Conservation (phyloP, 140 eudicot genomes). For the Anethum foeniculum region DNA sequence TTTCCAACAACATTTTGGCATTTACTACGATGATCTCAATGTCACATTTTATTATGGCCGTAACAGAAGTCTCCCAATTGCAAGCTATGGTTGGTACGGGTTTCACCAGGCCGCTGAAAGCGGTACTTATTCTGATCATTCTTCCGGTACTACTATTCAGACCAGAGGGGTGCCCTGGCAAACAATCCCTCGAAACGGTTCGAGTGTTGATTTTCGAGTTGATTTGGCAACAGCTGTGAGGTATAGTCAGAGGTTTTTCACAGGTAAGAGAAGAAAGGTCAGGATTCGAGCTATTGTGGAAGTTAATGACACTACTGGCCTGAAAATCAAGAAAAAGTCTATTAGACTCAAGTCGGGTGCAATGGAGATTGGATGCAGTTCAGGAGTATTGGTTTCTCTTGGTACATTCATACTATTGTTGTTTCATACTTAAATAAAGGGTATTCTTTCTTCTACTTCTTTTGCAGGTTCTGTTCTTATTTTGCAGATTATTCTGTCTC, state of each 20-base stretch:
- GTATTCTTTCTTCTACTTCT: not conserved
- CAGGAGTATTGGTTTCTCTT: slow-evolving; percentile 15
- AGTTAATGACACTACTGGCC: slow-evolving; percentile 38
- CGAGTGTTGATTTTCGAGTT: slow-evolving; percentile 34
- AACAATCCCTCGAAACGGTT: slow-evolving; percentile 23
- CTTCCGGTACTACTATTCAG: not conserved
- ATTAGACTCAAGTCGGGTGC: slow-evolving; percentile 54
- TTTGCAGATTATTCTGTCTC: not conserved
- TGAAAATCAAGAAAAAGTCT: slow-evolving; percentile 42
- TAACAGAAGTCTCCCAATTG: slow-evolving; percentile 14
- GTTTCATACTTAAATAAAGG: not conserved
- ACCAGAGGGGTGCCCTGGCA: slow-evolving; percentile 22
- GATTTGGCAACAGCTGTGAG: slow-evolving; percentile 45
- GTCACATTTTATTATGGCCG: slow-evolving; percentile 25
- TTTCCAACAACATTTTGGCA: slow-evolving; percentile 30
- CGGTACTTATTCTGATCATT: not conserved
- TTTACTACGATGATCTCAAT: slow-evolving; percentile 28
- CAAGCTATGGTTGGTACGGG: slow-evolving; percentile 15
- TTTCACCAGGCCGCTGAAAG: not conserved
- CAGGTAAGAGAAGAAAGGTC: slow-evolving; percentile 50
- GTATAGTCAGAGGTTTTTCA: slow-evolving; percentile 53
- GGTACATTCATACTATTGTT: slow-evolving; percentile 11
- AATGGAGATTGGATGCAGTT: slow-evolving; percentile 16
- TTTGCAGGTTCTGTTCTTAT: not conserved
- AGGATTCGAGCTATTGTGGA: slow-evolving; percentile 39